phyloP scores from a whole-genome alignment of 495 filamentous ascomycete genomes.

The Trichoderma reesei region DNA sequence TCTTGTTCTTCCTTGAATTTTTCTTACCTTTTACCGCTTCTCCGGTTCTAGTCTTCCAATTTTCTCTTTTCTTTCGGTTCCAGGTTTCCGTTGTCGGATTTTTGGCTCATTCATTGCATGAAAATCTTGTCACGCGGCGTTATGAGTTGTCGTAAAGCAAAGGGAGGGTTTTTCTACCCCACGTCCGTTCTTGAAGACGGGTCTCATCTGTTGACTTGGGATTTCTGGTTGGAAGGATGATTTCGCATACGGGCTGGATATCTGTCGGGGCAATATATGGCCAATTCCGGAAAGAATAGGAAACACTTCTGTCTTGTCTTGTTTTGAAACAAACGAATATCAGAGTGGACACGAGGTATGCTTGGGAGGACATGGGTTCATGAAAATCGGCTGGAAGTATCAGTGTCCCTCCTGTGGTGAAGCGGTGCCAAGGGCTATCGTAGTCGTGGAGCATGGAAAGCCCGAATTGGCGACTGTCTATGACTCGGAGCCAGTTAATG shows the following conservation, averaged over 20 bases:
- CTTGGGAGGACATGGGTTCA: background rate
- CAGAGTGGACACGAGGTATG: background rate
- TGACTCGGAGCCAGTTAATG: background rate
- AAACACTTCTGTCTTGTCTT: background rate
- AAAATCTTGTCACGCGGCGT: background rate
- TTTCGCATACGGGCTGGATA: background rate
- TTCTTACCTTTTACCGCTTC: no score
- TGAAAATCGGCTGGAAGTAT: background rate
- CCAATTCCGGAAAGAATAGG: background rate
- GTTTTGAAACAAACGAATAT: background rate
- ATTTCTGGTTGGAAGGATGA: conserved; percentile 3
- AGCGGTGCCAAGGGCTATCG: background rate
- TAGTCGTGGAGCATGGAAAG: background rate
- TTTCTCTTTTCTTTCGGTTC: background rate
- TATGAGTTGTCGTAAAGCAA: background rate
- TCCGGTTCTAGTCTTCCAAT: no score
- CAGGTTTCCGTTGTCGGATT: no score
- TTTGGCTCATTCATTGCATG: background rate
- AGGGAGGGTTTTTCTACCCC: background rate
- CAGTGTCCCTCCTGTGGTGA: background rate
- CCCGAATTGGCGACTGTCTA: background rate
- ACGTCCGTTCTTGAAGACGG: background rate
- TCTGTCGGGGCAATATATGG: background rate
- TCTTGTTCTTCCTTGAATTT: background rate
- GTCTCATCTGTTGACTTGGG: background rate